A percentile compares a stretch with the other conserved stretches of the same genome.
Evolutionary conservation across 2,329 filamentous ascomycete genomes (phyloP).

Genomic region (Chrysoporthe puriensis): DNA sequence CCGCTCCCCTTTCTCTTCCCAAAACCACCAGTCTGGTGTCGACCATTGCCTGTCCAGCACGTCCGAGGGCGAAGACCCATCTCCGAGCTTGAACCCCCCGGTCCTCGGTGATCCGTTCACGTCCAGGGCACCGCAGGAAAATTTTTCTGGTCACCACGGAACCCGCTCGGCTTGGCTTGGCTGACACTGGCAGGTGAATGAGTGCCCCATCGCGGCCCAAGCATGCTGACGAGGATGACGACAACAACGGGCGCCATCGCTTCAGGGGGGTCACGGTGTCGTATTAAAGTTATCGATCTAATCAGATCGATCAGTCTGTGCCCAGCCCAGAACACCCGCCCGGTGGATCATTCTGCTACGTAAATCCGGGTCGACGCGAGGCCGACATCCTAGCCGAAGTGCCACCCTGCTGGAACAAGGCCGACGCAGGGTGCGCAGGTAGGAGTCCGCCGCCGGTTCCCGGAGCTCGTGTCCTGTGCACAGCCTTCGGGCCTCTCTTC

Average conservation of each 20-base stretch:
- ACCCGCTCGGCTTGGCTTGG: neutral
- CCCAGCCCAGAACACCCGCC: neutral
- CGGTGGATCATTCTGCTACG: slow-evolving; percentile 15
- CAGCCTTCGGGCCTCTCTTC: no score
- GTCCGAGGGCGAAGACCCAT: neutral
- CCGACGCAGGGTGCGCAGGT: neutral
- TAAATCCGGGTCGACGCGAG: slow-evolving; percentile 7
- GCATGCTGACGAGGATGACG: slow-evolving; percentile 4
- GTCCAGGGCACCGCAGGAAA: neutral
- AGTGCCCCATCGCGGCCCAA: neutral
- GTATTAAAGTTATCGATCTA: slow-evolving; percentile 25
- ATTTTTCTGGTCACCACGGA: neutral
- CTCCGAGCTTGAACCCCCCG: neutral
- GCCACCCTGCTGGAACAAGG: neutral
- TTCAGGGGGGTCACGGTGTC: neutral
- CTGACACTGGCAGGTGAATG: neutral
- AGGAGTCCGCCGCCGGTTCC: neutral
- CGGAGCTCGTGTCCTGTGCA: neutral
- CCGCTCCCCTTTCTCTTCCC: no score
- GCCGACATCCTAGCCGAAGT: neutral
- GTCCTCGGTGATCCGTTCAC: neutral
- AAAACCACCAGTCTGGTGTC: neutral
- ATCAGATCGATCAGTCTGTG: slow-evolving; percentile 23
- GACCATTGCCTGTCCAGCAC: neutral
- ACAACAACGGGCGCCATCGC: neutral